Evolutionary conservation across 768 basidiomycete species (phyloP), one percentile per base, ranked within the genome.

Genomic region (Tephrocybe sp.): DNA sequence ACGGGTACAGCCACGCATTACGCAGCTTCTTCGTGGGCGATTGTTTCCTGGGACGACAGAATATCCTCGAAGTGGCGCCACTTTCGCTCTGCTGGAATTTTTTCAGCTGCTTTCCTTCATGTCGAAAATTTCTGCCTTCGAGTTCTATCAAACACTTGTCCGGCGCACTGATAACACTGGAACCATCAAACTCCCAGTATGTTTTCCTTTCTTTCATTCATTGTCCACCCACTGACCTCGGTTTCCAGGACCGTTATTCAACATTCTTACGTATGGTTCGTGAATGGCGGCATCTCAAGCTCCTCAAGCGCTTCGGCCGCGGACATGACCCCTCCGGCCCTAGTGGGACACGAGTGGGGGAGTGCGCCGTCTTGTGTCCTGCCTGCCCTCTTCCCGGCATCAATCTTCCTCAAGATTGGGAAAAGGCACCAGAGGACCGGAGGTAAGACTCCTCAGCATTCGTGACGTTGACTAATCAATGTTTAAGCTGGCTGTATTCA

Each of bases 361-460:
- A 61, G 25, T 54, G 55, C 7, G 61, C 58, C 1, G 49, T 67
- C 5, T 24, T 53, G 21, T 68, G 66, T 29, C 61, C 61, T 11
- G 59, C 58, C 3, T 67, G 63, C 49, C 64, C 65, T 0, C 56
- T 64, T 10, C 65, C 60, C 0, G 58, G 47, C 0, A 58, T 57
- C 23, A 66, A 67, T 39, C 34, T 66, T 10, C 58, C 58, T 3
- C 22, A 30, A 11, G 52, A 44, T 11, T 63, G 59, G 61, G 30
- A 47, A 3, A 12, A 36, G 6, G 54, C 27, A 4, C 49, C 53
- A 5, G 33, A 38, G 2, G 13, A 53, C 25, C 16, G 34, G 31
- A 41, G 21, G 56, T 55, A n/a, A 22, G 48, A 9, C 33, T 47
- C 33, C 19, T 13, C 22, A 22, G 2, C 31, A 18, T 10, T 37